Evolutionary conservation across 176 grass and related monocot genomes (phyloP).

Genomic region (Triticum turgidum): DNA sequence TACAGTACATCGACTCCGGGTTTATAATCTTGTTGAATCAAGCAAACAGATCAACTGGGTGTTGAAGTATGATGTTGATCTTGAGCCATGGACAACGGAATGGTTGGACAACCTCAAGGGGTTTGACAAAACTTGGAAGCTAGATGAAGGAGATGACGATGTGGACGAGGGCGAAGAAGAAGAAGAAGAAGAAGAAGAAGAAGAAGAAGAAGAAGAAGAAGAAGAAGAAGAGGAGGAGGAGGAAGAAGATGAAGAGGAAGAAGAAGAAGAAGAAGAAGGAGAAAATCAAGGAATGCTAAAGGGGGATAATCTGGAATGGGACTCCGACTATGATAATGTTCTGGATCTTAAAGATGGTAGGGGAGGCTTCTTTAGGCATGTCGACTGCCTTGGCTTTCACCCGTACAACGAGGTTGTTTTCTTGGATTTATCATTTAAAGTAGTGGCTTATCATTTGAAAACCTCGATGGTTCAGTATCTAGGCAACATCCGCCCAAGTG

Average conservation of each 20-base stretch:
- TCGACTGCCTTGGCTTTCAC: background rate
- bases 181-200: background rate
- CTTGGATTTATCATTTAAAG: background rate
- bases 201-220: background rate
- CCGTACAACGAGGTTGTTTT: background rate
- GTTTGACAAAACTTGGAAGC: background rate
- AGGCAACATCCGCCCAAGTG: background rate
- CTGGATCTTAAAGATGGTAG: background rate
- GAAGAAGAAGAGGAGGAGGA: background rate
- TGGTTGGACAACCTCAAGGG: background rate
- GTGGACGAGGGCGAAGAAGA: background rate
- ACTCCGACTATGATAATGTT: background rate
- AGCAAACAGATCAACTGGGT: background rate
- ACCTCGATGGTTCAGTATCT: background rate
- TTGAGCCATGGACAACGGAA: background rate
- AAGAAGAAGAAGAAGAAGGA: background rate
- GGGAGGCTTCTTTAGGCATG: accelerated
- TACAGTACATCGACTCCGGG: background rate
- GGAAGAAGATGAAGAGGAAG: background rate
- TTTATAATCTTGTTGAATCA: background rate
- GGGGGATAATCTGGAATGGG: background rate
- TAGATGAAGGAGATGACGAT: background rate
- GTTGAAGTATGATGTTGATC: background rate
- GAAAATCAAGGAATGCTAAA: background rate
- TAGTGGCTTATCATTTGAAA: background rate